These are phyloP conservation scores for Smittium culicis DNA, from an alignment of 371 early-diverging fungal species.

Conservation along the genomic window DNA sequence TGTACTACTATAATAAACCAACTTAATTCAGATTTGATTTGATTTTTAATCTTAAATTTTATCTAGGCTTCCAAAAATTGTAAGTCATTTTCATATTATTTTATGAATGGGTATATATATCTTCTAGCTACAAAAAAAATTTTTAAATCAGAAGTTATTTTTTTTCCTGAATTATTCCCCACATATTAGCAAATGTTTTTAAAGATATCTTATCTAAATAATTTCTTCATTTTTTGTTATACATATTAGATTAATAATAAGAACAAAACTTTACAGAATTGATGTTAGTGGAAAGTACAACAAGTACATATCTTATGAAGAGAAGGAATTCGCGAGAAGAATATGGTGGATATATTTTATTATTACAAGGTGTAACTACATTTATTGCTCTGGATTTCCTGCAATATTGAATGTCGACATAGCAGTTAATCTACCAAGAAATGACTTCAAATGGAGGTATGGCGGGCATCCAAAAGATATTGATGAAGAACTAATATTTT, in stretches of 20 bases:
- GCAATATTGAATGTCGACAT: neutral
- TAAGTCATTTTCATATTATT: neutral
- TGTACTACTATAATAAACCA: no score
- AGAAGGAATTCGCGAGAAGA: neutral
- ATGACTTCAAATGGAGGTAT: constrained; percentile 2
- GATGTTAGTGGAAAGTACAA: neutral
- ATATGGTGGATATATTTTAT: constrained; percentile 2
- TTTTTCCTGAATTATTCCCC: no score
- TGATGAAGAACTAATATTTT: neutral
- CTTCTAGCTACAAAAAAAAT: neutral
- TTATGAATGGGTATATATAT: neutral
- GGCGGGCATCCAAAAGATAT: neutral
- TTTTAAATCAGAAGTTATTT: no score
- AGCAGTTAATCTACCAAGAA: neutral
- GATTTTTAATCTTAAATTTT: neutral
- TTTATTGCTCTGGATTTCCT: neutral
- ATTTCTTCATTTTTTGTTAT: neutral
- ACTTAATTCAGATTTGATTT: no score
- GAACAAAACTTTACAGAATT: neutral
- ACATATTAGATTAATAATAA: neutral
- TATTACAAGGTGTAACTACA: neutral
- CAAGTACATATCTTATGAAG: neutral
- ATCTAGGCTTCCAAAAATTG: neutral
- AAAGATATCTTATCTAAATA: no score
- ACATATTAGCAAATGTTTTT: no score